Evolutionary conservation across 495 filamentous ascomycete genomes (phyloP).

Genomic region (Darksidea phi): DNA sequence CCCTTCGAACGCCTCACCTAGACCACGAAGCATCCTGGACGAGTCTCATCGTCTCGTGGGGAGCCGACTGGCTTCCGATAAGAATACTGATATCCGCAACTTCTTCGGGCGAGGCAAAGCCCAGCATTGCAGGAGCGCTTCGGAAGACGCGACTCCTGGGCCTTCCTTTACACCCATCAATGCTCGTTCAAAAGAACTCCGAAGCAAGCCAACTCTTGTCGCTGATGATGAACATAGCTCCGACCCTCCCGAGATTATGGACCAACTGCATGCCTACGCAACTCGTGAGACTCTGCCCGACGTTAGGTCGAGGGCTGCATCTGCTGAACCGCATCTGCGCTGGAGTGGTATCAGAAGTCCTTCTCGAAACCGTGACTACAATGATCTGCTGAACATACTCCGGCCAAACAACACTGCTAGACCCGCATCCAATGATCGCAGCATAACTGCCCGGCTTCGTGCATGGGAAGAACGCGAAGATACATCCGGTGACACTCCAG

Average conservation of each 20-base stretch:
- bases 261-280: slow-evolving; percentile 2
- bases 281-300: background rate
- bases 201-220: background rate
- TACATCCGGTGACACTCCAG: background rate
- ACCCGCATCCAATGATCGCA: background rate
- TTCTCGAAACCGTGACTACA: too few relatives aligned
- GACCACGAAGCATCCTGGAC: background rate
- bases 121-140: background rate
- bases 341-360: too few relatives aligned
- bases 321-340: too few relatives aligned
- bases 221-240: background rate
- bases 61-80: slow-evolving; percentile 14
- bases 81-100: slow-evolving; percentile 39
- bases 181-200: too few relatives aligned
- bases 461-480: background rate
- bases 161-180: slow-evolving; percentile 10
- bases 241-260: background rate
- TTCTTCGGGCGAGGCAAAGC: slow-evolving; percentile 19
- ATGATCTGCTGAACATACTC: background rate
- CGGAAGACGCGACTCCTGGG: background rate
- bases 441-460: background rate
- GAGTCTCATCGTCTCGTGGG: background rate
- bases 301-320: too few relatives aligned
- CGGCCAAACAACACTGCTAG: background rate
- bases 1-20: background rate